A percentile compares a stretch with the other conserved stretches of the same genome.
These are phyloP conservation scores for Kwoniella dejecticola DNA, from an alignment of 768 basidiomycete species.

Conservation along the genomic window DNA sequence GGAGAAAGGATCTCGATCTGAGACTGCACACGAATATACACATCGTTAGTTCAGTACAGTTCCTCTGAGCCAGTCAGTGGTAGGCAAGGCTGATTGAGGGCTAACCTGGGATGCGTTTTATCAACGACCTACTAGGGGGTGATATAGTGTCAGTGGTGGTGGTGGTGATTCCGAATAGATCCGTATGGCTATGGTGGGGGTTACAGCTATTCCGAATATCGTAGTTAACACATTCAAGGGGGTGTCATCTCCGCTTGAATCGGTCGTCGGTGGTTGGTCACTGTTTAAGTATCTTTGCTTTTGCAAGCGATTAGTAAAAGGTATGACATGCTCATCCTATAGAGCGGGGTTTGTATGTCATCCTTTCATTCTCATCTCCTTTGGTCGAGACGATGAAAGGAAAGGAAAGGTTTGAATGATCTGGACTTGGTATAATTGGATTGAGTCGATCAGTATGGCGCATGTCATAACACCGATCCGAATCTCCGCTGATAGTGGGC, in stretches of 20 bases:
- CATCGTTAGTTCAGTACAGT: too few relatives aligned
- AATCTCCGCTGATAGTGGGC: background rate
- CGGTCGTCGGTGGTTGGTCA: too few relatives aligned
- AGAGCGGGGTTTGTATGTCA: background rate
- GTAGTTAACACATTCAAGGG: background rate
- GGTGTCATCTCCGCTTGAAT: constrained; percentile 1
- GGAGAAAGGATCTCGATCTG: too few relatives aligned
- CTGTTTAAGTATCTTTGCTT: background rate
- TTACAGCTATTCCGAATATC: background rate
- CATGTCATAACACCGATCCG: background rate
- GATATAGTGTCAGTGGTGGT: too few relatives aligned
- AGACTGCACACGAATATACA: too few relatives aligned
- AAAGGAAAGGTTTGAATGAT: background rate
- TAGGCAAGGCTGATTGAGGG: too few relatives aligned
- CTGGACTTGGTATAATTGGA: background rate
- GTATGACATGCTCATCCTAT: background rate
- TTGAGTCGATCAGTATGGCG: background rate
- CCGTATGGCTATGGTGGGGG: background rate
- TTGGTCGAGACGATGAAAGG: background rate
- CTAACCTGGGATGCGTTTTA: too few relatives aligned
- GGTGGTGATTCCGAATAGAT: background rate
- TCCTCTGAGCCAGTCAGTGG: too few relatives aligned
- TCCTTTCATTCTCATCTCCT: background rate
- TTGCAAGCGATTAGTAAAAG: constrained; percentile 1
- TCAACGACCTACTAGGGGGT: too few relatives aligned